Evolutionary conservation across 1,139 yeast species (phyloP), one percentile per base, ranked within the genome.

Genomic region (Scheffersomyces quercinus): DNA sequence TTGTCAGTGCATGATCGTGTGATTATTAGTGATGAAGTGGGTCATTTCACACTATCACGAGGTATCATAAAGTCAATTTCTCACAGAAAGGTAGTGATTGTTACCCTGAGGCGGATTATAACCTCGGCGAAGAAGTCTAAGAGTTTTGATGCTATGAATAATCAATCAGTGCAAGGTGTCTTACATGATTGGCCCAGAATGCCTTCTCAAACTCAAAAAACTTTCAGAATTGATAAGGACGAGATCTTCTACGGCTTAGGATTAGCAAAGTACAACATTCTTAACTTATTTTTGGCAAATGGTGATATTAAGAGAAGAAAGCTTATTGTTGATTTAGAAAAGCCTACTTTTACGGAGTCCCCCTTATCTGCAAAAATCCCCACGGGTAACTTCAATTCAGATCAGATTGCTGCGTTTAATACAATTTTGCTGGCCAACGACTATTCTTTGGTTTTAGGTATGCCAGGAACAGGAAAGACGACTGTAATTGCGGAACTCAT

Each of bases 391-490:
- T 75, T 83, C 53, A 93, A 93, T 55, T 56, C 61, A 0, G 96
- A 89, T 55, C 99, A 93, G 58, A 49, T 68, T 4, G 54, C 49
- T 2, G 98, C 98, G 0, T 74, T 93, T 36, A 75, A 81, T 10
- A 78, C 75, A 50, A 89, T 82, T 0, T 60, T 89, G 41, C 62
- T 75, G 14, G 77, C 95, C 0, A 65, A 83, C 40, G 96, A 91
- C 59, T 93, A 88, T 59, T 73, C 93, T 2, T 70, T 93, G 51
- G 79, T 93, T 29, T 67, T 91, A 45, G 99, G 99, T 1, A 93
- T 95, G 99, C 99, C 99, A 0, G 99, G 99, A 2, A 93, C 99
- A 0, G 99, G 99, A 12, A 93, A 95, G 59, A 93, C 99, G 0
- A 91, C 98, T 0, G 86, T 91, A 0, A 88, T 93, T 46, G 88